Percentiles rank a stretch among this genome's conserved stretches.
Conservation (phyloP, 108 stramenopile species). For the Skeletonema marinoi region DNA sequence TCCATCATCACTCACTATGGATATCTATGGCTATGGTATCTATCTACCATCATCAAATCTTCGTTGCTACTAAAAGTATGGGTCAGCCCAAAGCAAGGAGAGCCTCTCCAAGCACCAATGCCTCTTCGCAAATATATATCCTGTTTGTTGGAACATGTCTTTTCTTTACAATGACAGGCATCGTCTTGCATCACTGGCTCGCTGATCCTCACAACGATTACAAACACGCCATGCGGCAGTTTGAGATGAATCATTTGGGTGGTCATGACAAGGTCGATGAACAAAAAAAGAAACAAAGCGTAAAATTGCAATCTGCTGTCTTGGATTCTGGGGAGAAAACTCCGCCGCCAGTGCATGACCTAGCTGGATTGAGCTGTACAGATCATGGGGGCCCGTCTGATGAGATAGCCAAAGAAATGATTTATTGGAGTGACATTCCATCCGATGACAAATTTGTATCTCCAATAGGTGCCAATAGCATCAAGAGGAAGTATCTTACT, state of each 20-base stretch:
- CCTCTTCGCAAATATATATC: slow-evolving; percentile 37
- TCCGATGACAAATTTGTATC: slow-evolving; percentile 58
- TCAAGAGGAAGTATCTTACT: slow-evolving; percentile 43
- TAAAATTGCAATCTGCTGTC: not conserved
- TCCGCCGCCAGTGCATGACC: slow-evolving; percentile 24
- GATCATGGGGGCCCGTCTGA: slow-evolving; percentile 52
- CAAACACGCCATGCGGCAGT: slow-evolving; percentile 21
- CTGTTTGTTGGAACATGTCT: slow-evolving; percentile 38
- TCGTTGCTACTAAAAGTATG: too few species aligned
- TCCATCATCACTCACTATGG: too few species aligned
- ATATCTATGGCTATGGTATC: too few species aligned
- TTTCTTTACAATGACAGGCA: slow-evolving; percentile 34
- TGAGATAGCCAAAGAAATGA: slow-evolving; percentile 69
- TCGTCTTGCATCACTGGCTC: slow-evolving; percentile 40
- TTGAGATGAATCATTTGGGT: slow-evolving; percentile 1
- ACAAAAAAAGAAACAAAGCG: not conserved
- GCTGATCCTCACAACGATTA: slow-evolving; percentile 41
- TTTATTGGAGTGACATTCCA: slow-evolving; percentile 85
- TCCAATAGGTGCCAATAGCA: slow-evolving; percentile 52
- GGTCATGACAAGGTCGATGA: not conserved
- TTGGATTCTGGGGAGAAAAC: not conserved
- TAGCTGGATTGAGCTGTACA: slow-evolving; percentile 50
- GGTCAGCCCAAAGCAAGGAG: not conserved
- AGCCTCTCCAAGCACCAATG: slow-evolving; percentile 19
- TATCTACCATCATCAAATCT: too few species aligned